Evolutionary conservation across 208 protist genomes (phyloP).

Genomic region (Herpetomonas tarakana): DNA sequence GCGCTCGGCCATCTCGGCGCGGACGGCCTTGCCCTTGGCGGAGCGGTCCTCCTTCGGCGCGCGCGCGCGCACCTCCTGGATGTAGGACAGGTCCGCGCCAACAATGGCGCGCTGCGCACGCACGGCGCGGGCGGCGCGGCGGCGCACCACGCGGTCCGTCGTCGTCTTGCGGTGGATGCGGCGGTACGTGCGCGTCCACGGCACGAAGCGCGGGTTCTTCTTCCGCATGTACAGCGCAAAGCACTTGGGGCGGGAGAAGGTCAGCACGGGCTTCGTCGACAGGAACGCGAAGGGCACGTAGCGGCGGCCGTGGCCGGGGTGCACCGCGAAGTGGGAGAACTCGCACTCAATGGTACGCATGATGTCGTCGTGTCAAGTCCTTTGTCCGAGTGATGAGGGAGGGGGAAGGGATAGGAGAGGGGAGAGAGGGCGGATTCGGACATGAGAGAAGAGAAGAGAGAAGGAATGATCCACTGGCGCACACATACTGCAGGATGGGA

Average conservation of each 20-base stretch:
- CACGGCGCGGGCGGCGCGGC: slow-evolving; percentile 76
- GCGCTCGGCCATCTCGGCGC: slow-evolving; percentile 86
- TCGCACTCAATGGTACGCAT: slow-evolving; percentile 93
- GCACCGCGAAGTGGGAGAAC: slow-evolving; percentile 92
- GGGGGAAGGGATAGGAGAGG: background rate
- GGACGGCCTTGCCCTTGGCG: slow-evolving; percentile 86
- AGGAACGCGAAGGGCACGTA: slow-evolving; percentile 93
- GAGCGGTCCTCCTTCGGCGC: slow-evolving; percentile 81
- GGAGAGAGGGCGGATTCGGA: no score
- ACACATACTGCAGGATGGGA: no score
- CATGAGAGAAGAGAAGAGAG: no score
- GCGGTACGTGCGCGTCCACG: slow-evolving; percentile 93
- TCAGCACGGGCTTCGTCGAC: slow-evolving; percentile 94
- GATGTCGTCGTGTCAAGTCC: slow-evolving; percentile 15
- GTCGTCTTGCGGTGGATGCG: slow-evolving; percentile 92
- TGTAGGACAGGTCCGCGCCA: slow-evolving; percentile 87
- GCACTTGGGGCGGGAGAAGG: slow-evolving; percentile 89
- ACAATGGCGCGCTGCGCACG: slow-evolving; percentile 79
- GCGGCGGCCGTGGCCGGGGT: slow-evolving; percentile 92
- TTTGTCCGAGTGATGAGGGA: background rate
- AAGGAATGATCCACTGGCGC: no score
- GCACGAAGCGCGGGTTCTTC: slow-evolving; percentile 93
- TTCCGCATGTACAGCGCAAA: slow-evolving; percentile 92
- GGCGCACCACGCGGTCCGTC: slow-evolving; percentile 77
- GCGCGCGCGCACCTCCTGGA: slow-evolving; percentile 78